Evolutionary conservation across 1,284 basidiomycete genomes (phyloP), one percentile per base, ranked within the genome.

Genomic region (Ustilago loliicola): DNA sequence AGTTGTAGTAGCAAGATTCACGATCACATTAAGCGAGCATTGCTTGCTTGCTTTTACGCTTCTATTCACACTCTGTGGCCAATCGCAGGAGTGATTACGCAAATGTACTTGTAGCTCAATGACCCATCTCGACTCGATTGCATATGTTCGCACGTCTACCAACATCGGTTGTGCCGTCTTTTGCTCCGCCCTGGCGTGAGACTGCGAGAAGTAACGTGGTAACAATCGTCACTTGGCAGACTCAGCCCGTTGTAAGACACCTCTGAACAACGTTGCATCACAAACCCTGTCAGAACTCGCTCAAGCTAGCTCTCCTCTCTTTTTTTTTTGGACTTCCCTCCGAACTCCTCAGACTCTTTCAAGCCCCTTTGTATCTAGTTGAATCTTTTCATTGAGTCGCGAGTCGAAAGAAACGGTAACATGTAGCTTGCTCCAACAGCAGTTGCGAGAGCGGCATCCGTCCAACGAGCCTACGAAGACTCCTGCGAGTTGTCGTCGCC

Each of bases 401-500:
- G 19, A 50, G 25, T 17, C 27, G 6, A 30, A 19, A 45, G 25
- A 25, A 34, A 21, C 30, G n/a, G 29, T 23, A n/a, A 52, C 15
- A 30, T 29, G n/a, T 6, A 19, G n/a, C 10, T 15, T 36, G 34
- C 34, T 36, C 9, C 34, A 36, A 32, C 51, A 53, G 27, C 11
- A n/a, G 21, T 21, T 40, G 38, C 38, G 6, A 40, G 17, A 7
- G 38, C 11, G 19, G 21, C 11, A 7, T 34, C 32, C 32, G 36
- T 38, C 36, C 9, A 38, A 7, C 3, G 17, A 15, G 32, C 36
- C 21, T 57, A 74, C 34, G 66, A 70, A 36, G 72, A 75, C 47
- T 70, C 64, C 34, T 70, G 61, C 57, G 67, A 58, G 72, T 47
- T 65, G 70, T 56, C 25, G 61, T 60, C 52, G 11, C 54, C 57